Conservation (phyloP, 352 stramenopile species). For the Aphanomyces invadans region DNA sequence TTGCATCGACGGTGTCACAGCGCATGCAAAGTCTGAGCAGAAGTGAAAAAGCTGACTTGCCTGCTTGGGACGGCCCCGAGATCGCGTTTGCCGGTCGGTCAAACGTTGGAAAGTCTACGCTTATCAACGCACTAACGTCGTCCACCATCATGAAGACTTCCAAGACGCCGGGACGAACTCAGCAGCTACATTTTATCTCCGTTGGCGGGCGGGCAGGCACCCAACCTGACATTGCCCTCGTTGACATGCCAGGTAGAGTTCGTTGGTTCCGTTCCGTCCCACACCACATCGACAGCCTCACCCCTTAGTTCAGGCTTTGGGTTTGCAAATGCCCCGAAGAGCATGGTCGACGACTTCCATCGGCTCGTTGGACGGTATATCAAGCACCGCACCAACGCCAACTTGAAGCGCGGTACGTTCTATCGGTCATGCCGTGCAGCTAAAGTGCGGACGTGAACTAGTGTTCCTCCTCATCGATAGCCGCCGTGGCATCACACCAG, state of each 20-base stretch:
- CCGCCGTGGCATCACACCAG: slow-evolving; percentile 57
- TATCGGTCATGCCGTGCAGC: slow-evolving; percentile 32
- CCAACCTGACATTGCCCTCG: slow-evolving; percentile 54
- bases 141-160: slow-evolving; percentile 68
- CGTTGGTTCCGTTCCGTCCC: too few relatives aligned
- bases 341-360: slow-evolving; percentile 68
- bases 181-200: slow-evolving; percentile 73
- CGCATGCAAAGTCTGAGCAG: slow-evolving; percentile 19
- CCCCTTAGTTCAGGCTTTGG: slow-evolving; percentile 49
- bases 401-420: slow-evolving; percentile 67
- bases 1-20: background rate
- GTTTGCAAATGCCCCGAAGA: slow-evolving; percentile 71
- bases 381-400: slow-evolving; percentile 46
- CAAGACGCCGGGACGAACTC: slow-evolving; percentile 82
- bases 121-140: slow-evolving; percentile 78
- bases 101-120: slow-evolving; percentile 84
- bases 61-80: slow-evolving; percentile 63
- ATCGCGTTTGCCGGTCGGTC: slow-evolving; percentile 80
- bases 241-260: slow-evolving; percentile 71
- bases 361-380: slow-evolving; percentile 73
- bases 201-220: slow-evolving; percentile 66
- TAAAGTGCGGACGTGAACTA: too few relatives aligned
- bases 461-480: slow-evolving; percentile 27
- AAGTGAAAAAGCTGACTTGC: slow-evolving; percentile 36
- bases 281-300: background rate